Conservation (phyloP, 345 rosid species). For the Gynandropsis gynandra region DNA sequence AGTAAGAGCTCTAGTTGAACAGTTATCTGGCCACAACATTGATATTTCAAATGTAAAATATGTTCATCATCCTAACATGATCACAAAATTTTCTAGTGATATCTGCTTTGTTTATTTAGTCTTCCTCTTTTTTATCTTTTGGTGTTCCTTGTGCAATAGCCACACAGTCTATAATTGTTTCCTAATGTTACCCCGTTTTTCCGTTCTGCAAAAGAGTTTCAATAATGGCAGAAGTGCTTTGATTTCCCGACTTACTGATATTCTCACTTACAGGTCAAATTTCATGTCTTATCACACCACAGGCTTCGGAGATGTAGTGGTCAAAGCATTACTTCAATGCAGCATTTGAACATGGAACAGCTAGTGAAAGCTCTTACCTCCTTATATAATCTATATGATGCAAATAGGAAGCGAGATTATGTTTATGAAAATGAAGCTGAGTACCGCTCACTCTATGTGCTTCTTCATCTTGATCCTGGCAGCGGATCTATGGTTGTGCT, state of each 20-base stretch:
- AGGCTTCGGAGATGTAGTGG: slow-evolving; percentile 45
- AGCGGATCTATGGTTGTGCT: slow-evolving; percentile 47
- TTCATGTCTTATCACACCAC: slow-evolving; percentile 69
- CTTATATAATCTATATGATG: slow-evolving; percentile 67
- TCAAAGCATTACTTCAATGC: slow-evolving; percentile 46
- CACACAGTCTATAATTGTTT: not conserved
- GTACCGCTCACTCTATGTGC: slow-evolving; percentile 68
- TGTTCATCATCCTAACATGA: too few species aligned
- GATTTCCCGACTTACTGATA: slow-evolving; percentile 10
- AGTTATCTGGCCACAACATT: too few species aligned
- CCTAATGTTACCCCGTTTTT: not conserved
- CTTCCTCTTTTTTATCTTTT: too few species aligned
- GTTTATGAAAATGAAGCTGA: slow-evolving; percentile 54
- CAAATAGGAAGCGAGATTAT: slow-evolving; percentile 36
- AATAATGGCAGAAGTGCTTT: not conserved
- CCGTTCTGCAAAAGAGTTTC: not conserved
- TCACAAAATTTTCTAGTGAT: too few species aligned
- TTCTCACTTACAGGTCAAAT: slow-evolving; percentile 52
- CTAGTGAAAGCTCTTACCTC: slow-evolving; percentile 65
- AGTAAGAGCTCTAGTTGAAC: too few species aligned
- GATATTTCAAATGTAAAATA: too few species aligned
- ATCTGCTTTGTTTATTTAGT: too few species aligned
- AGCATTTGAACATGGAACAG: slow-evolving; percentile 86
- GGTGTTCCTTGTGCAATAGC: too few species aligned
- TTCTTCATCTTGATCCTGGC: slow-evolving; percentile 66